These are phyloP conservation scores for Xerophyta viscosa DNA, from an alignment of 106 monocot genomes.

Conservation along the genomic window DNA sequence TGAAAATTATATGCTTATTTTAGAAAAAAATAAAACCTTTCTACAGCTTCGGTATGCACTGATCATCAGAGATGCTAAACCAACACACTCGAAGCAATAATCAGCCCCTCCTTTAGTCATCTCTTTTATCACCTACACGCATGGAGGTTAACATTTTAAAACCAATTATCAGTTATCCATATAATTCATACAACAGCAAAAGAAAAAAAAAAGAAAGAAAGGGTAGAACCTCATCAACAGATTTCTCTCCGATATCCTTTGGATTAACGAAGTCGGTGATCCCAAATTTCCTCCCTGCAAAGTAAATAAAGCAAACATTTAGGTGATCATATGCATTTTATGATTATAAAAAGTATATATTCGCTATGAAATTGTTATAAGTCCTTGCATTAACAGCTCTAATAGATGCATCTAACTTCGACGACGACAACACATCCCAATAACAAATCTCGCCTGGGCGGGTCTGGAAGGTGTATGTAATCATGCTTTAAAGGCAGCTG, in stretches of 20 bases:
- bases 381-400: no score
- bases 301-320: neutral
- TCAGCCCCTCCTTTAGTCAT: slow-evolving; percentile 60
- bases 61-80: slow-evolving; percentile 42
- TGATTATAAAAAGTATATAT: no score
- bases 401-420: no score
- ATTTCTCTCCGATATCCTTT: slow-evolving; percentile 54
- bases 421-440: no score
- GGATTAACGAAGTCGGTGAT: slow-evolving; percentile 84
- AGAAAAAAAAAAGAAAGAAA: neutral
- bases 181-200: neutral
- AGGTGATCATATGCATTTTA: no score
- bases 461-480: no score
- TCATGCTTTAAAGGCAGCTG: no score
- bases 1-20: neutral
- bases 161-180: neutral
- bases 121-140: slow-evolving; percentile 33
- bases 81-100: slow-evolving; percentile 68
- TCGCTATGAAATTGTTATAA: no score
- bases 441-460: no score
- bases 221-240: slow-evolving; percentile 35
- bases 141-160: neutral
- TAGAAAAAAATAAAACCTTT: slow-evolving; percentile 19
- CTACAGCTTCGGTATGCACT: slow-evolving; percentile 60
- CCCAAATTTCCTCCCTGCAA: slow-evolving; percentile 82